Conservation (phyloP, 805 yeast species). For the Suhomyces pyralidae region DNA sequence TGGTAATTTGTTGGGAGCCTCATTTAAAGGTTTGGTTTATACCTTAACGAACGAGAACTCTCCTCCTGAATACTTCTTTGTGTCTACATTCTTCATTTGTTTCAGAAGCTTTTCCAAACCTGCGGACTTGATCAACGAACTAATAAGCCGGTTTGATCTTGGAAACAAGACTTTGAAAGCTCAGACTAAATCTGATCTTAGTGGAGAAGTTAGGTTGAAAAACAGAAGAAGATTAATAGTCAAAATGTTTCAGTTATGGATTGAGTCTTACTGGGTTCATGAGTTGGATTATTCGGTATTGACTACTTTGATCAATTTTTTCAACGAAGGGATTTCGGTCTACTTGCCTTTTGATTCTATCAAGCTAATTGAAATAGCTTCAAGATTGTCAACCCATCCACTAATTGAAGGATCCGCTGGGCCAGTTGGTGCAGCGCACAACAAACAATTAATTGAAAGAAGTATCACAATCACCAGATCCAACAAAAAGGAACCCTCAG, state of each 20-base stretch:
- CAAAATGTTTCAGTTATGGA: conserved; percentile 74
- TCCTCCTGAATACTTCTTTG: conserved; percentile 64
- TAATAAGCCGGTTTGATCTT: conserved; percentile 64
- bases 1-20: conserved; percentile 61
- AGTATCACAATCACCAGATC: conserved; percentile 40
- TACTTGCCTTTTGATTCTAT: conserved; percentile 65
- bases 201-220: conserved; percentile 38
- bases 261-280: conserved; percentile 85
- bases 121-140: conserved; percentile 61
- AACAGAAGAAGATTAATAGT: conserved; percentile 67
- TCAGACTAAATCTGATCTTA: conserved; percentile 14
- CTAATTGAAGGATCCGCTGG: conserved; percentile 41
- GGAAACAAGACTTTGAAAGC: conserved; percentile 24
- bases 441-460: conserved; percentile 51
- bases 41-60: conserved; percentile 63
- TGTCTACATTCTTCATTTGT: conserved; percentile 72
- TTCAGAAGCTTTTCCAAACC: conserved; percentile 71
- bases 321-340: conserved; percentile 69
- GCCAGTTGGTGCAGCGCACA: conserved; percentile 4
- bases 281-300: conserved; percentile 56
- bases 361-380: conserved; percentile 58
- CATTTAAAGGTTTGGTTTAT: conserved; percentile 64
- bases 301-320: conserved; percentile 71
- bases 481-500: conserved; percentile 34
- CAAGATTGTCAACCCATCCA: conserved; percentile 55